Base-by-base conservation (phyloP, 495 filamentous ascomycete species). In the Apodospora peruviana region DNA sequence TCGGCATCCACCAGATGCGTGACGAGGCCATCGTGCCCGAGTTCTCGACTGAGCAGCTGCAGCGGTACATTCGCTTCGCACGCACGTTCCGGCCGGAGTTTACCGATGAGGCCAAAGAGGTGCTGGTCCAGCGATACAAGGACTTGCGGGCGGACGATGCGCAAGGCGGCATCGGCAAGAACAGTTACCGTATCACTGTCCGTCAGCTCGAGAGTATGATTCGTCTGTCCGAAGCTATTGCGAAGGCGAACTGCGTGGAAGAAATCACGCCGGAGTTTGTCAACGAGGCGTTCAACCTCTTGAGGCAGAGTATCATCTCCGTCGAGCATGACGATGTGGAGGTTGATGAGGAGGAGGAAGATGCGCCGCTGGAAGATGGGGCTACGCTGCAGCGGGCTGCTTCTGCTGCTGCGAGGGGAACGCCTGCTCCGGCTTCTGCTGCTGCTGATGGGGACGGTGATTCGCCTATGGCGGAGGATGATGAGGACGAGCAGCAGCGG, bases 291-390 rank as follows among this genome's bases (percentile, higher is more conserved):
- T 96, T 83, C 60, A 85, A 91, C 43, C 77, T 99, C 5, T 76
- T 99, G 4, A 72, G 88, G 24, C 90, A 95, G 69, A 90, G 85
- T 67, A 97, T 99, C 62, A 95, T 99, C 56, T 91, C 87, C 14
- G 91, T 99, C 16, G 94, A 99, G 66, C 93, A 96, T 57, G 93
- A 99, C 56, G 93, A 99, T 53, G 85, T 99, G 12, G 93, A 97
- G 62, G 86, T 99, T 29, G 91, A 96, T 12, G 91, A 96, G 22
- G 86, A 88, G 24, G 86, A 86, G 19, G 82, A 87, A 7, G 75
- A 78, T 12, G 64, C 50, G 7, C 46, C 56, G 16, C 47, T 57
- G 27, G 57, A 74, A 47, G 66, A 71, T 45, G 56, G 65, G 23
- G 60, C 57, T 2, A 55, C 50, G 37, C 61, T 72, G 11, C 50